These are phyloP conservation scores for Globomyces pollinis-pini DNA, from an alignment of 192 early-diverging fungal genomes.

Conservation along the genomic window DNA sequence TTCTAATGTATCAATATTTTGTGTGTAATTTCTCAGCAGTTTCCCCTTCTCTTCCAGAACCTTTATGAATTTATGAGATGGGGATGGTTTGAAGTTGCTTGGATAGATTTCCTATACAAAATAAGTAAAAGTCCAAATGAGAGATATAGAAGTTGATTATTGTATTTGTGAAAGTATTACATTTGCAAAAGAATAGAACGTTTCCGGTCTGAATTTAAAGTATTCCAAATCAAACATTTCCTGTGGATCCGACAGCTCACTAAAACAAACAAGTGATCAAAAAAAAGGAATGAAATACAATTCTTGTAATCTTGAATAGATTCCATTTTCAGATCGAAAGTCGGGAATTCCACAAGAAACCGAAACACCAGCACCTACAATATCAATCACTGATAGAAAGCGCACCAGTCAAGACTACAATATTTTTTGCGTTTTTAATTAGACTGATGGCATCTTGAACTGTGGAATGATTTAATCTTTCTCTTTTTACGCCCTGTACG, in stretches of 20 bases:
- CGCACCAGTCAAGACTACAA: slow-evolving; percentile 89
- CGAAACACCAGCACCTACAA: slow-evolving; percentile 58
- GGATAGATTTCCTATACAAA: slow-evolving; percentile 93
- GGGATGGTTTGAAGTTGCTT: slow-evolving; percentile 77
- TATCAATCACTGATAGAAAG: slow-evolving; percentile 1
- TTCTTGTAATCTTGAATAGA: slow-evolving; percentile 75
- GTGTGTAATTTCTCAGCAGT: slow-evolving; percentile 90
- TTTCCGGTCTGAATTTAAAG: slow-evolving; percentile 75
- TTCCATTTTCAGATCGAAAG: slow-evolving; percentile 87
- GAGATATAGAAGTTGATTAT: too few relatives aligned
- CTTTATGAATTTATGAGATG: slow-evolving; percentile 82
- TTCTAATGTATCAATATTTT: slow-evolving; percentile 96
- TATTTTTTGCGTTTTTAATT: slow-evolving; percentile 42
- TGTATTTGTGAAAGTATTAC: too few relatives aligned
- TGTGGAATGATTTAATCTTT: too few relatives aligned
- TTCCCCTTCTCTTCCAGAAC: slow-evolving; percentile 76
- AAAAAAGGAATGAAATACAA: too few relatives aligned
- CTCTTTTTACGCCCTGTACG: too few relatives aligned
- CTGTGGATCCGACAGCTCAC: slow-evolving; percentile 85
- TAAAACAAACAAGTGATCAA: too few relatives aligned
- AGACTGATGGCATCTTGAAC: slow-evolving; percentile 12
- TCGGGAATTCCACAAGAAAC: slow-evolving; percentile 97
- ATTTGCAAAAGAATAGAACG: slow-evolving; percentile 93
- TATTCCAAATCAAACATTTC: slow-evolving; percentile 89
- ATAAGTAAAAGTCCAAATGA: too few relatives aligned